Base-by-base conservation (phyloP, 805 yeast species). In the Suhomyces tanzawaensis region DNA sequence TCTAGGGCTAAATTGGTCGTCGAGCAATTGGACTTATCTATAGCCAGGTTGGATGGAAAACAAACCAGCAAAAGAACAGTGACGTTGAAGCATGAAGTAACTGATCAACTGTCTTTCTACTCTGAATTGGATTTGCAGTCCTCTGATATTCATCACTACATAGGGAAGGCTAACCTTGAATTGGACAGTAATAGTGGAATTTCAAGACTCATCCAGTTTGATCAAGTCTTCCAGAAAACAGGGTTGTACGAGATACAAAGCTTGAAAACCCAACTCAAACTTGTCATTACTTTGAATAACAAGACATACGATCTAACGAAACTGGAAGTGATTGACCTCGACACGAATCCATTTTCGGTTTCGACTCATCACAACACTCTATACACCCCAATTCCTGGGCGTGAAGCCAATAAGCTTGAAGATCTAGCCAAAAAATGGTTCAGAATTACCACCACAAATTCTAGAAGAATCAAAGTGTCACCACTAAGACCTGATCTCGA, bases 401-500 rank as follows among this genome's bases (percentile, higher is more conserved):
- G 19, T 3, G 11, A 16, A 3, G 22, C n/a, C 16, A 12, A 9
- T 21, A 5, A 8, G 14, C 12, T 35, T 5, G n/a, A 17, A 8
- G 33, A 29, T 9, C 8, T 28, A 7, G 22, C 14, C 4, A 6
- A 18, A 2, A 17, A 25, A 13, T 25, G 15, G 5, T 33, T 18
- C 24, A 24, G 21, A 22, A 33, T 25, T 22, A 23, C n/a, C 12
- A 33, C 36, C n/a, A 12, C 29, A 13, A 33, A 33, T 22, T 29
- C 38, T 7, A 15, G 33, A 19, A 14, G 15, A 7, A 21, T 35
- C 16, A 29, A 23, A 21, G 19, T 35, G n/a, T 28, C 33, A 4
- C 32, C 38, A 11, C 17, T 59, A 4, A 54, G 48, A 24, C 72
- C 72, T 9, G 44, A 52, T 4, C 36, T 64, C 0, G 14, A 28